Base-by-base conservation (phyloP, 148 eudicot genomes). In the Rhododendron ovatum region DNA sequence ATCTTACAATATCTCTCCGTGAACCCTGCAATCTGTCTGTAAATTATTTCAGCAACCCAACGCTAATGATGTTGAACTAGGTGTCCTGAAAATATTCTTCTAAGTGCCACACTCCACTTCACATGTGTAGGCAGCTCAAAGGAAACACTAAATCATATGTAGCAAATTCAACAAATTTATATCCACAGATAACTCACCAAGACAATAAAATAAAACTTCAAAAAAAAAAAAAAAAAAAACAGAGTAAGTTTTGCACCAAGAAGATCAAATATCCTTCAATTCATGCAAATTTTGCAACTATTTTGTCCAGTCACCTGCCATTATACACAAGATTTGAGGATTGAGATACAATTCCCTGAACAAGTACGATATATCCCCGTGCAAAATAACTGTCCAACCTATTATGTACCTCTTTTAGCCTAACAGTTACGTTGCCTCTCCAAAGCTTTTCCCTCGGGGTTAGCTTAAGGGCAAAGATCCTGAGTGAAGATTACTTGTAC, bases 1-100 rank as follows among this genome's bases (percentile, higher is more conserved):
- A 96, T 93, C 92, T 95, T 87, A 96, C 17, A 88, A 95, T 78
- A 85, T 95, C 93, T 84, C 99, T 92, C 86, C 98, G 93, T 85
- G 98, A 92, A 91, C 92, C 95, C 93, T 93, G 98, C 89, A 92
- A 90, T 92, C 99, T 96, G 98, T 92, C 91, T 87, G 89, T 77
- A 86, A 86, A 88, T 92, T 90, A 92, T 91, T 88, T 91, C 87
- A 69, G 85, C 85, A 82, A 86, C 86, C 88, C 86, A 73, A 86
- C 84, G 53, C 81, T 59, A 78, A 85, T 28, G 57, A 75, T 65
- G 43, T 67, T 75, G 63, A 83, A 89, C n/a, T 37, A 59, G 39
- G 82, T 69, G 76, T 65, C 82, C 43, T 30, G 57, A 10, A 28
- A 69, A 78, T 83, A 41, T 78, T 22, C n/a, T 7, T 77, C 65